Base-by-base conservation (phyloP, 192 early-diverging fungal genomes). In the Rhizoclosmatium globosum region DNA sequence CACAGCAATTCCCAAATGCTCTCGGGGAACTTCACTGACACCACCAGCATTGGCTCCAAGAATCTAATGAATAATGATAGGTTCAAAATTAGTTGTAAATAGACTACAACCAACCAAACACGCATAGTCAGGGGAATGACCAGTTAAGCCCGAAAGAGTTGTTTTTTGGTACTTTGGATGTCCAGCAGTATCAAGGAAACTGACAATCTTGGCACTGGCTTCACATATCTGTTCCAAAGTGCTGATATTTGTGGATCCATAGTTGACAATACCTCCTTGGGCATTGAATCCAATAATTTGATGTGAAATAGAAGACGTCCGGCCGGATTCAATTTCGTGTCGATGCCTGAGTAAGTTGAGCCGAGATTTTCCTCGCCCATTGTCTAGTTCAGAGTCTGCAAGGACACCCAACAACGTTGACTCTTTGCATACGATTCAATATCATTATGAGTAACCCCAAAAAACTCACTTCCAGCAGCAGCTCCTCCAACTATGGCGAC, bases 281-380 rank as follows among this genome's bases (percentile, higher is more conserved):
- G 89, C 85, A 45, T 91, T 90, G 82, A 95, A 98, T 1, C 97
- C 95, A 58, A 98, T 86, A 69, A 95, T 92, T 62, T 95, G 94
- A 65, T 93, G 90, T 0, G 94, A 88, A 39, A 98, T 93, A 42
- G 95, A 95, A 21, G 95, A 96, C 2, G 95, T 96, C 19, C 94
- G 87, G 23, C 97, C 97, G 11, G 93, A 86, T 82, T 94, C 94
- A 47, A 98, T 92, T 78, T 98, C 97, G 78, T 98, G 97, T 39
- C 90, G 92, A 85, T 98, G 97, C 23, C 95, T 91, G 64, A 97
- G 88, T 45, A 96, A 82, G 83, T 93, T 95, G 19, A 96, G 85
- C 2, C 95, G 80, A 3, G 95, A 90, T 74, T 93, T 92, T 48
- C 97, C 97, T 42, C 89, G 84, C 17, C 95, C 95, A 72, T 96